Evolutionary conservation across 352 stramenopile genomes (phyloP), one percentile per base, ranked within the genome.

Genomic region (Phytophthora crassamura): DNA sequence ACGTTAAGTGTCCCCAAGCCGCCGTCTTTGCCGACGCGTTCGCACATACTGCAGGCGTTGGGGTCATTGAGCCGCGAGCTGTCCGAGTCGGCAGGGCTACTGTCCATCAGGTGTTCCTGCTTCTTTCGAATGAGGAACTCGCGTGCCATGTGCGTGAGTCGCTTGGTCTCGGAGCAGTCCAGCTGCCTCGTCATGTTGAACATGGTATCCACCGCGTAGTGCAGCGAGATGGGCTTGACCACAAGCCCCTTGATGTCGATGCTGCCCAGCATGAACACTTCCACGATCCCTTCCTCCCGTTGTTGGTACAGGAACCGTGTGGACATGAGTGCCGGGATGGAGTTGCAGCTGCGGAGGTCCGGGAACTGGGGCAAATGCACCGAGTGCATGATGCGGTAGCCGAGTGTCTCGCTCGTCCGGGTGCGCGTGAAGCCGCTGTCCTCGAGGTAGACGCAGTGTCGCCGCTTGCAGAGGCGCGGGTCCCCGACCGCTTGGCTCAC

Each of bases 331-430:
- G 67, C 64, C 8, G 52, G 59, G 22, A 68, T 67, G 10, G 64
- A 73, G 58, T 78, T 68, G 18, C 59, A 60, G 15, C 61, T 63
- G 3, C 53, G 48, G 4, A 85, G 60, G 34, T 85, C 71, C 2
- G 67, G 67, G 38, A 75, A 85, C 40, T 82, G 59, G 1, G 71
- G 61, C 33, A 80, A 28, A 20, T 68, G 59, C 4, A 84, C 69
- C 7, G 76, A 75, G 42, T 78, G 76, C 67, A 85, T 68, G 28
- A 85, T 64, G 40, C 80, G 76, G 56, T 80, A 80, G 5, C 76
- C 76, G 25, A 85, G 48, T 33, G 66, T 70, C 40, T 82, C 74
- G 28, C 76, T 70, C 0, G 67, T 78, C 1, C 60, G 63, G 8
- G 75, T 73, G 42, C 64, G 51, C n/a, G 76, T 77, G 40, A 79